Evolutionary conservation across 2,329 filamentous ascomycete genomes (phyloP).

Genomic region (Fusarium denticulatum): DNA sequence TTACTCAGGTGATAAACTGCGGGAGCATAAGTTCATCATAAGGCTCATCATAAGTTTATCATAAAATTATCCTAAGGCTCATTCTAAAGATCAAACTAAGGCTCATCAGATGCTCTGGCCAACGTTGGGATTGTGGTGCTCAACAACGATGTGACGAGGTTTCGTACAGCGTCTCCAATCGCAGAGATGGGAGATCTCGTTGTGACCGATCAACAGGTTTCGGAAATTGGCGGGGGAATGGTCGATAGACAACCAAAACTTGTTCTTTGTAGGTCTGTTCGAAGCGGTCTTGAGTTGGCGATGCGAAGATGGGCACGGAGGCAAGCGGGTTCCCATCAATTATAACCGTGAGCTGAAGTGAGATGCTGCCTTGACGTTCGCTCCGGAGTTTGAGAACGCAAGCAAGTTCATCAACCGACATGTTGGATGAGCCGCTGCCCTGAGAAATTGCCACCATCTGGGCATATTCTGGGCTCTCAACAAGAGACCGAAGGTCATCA

Average conservation of each 20-base stretch:
- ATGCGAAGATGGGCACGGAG: not conserved
- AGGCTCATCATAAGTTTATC: not conserved
- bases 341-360: not conserved
- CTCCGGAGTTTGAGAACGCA: not conserved
- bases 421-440: not conserved
- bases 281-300: not conserved
- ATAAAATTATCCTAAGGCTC: not conserved
- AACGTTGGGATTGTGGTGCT: not conserved
- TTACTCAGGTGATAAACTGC: not conserved
- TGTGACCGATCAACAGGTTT: not conserved
- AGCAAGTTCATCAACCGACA: not conserved
- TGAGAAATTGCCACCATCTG: not conserved
- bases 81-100: not conserved
- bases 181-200: not conserved
- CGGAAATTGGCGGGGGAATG: not conserved
- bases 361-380: not conserved
- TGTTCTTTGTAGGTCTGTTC: not conserved
- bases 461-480: not conserved
- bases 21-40: not conserved
- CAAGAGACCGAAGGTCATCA: not conserved
- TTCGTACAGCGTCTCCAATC: not conserved
- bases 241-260: not conserved
- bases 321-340: not conserved
- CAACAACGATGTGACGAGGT: not conserved
- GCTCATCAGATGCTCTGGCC: not conserved